Conservation (phyloP, 73 alveolate species). For the Tetrahymena borealis region DNA sequence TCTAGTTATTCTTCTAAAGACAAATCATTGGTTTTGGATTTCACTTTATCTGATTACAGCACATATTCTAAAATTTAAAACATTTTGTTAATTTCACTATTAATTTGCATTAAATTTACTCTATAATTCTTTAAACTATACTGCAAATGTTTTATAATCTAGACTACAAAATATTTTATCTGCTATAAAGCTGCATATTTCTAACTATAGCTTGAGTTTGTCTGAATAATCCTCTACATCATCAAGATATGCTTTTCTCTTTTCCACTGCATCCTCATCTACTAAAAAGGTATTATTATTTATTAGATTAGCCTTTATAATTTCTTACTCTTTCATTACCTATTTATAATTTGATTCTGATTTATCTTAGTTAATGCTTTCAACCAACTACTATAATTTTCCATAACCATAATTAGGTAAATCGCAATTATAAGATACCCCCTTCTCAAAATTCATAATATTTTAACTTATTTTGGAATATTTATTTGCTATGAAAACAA, state of each 20-base stretch:
- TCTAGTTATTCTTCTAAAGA: not conserved
- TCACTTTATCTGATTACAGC: not conserved
- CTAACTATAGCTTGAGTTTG: not conserved
- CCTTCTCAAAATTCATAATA: not conserved
- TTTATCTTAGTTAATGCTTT: not conserved
- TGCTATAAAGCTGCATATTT: not conserved
- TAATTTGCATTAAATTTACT: too few species aligned
- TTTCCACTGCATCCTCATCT: not conserved
- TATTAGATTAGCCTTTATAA: not conserved
- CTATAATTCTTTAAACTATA: not conserved
- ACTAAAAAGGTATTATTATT: not conserved
- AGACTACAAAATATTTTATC: not conserved
- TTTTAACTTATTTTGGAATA: not conserved
- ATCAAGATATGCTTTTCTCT: not conserved
- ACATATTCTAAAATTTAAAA: not conserved
- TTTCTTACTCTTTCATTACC: not conserved
- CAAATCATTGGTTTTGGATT: not conserved
- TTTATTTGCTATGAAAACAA: not conserved
- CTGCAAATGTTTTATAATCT: not conserved
- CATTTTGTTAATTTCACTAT: not conserved
- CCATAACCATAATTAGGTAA: not conserved
- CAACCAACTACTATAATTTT: not conserved
- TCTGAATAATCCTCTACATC: not conserved
- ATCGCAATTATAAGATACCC: not conserved
- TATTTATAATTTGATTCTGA: not conserved